These are phyloP conservation scores for Botrytis tulipae DNA, from an alignment of 2,329 filamentous ascomycete genomes.

Conservation along the genomic window DNA sequence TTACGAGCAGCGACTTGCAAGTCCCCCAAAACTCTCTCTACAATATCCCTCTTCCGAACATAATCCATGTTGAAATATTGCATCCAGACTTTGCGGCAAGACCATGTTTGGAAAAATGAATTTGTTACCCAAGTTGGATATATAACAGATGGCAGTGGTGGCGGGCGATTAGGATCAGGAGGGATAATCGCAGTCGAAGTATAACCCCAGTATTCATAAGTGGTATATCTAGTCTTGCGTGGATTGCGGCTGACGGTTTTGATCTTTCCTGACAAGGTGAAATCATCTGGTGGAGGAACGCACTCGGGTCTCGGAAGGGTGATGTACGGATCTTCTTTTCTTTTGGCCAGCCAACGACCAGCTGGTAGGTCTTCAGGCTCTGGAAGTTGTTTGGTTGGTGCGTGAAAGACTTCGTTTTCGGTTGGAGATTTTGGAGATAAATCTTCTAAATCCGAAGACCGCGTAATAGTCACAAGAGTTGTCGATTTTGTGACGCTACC, in stretches of 20 bases:
- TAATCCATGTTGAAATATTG: background rate
- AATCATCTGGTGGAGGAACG: background rate
- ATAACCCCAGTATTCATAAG: background rate
- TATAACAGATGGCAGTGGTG: background rate
- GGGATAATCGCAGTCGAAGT: background rate
- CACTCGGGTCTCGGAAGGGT: background rate
- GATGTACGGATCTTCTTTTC: background rate
- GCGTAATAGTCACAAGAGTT: background rate
- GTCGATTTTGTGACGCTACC: background rate
- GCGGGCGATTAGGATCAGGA: slow-evolving; percentile 9
- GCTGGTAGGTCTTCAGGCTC: background rate
- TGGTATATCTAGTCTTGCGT: slow-evolving; percentile 3
- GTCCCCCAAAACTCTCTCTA: background rate
- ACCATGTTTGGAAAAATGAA: background rate
- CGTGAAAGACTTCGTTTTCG: background rate
- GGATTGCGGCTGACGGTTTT: background rate
- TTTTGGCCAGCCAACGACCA: slow-evolving; percentile 2
- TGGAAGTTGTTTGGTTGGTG: background rate
- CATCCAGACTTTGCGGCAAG: slow-evolving; percentile 8
- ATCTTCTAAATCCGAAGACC: background rate
- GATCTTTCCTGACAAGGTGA: background rate
- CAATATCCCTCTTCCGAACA: background rate
- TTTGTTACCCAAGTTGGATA: background rate
- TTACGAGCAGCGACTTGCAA: background rate
- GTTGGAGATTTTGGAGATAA: background rate